These are phyloP conservation scores for Yamadazyma diddensiae DNA, from an alignment of 1,139 yeast genomes.

Conservation along the genomic window DNA sequence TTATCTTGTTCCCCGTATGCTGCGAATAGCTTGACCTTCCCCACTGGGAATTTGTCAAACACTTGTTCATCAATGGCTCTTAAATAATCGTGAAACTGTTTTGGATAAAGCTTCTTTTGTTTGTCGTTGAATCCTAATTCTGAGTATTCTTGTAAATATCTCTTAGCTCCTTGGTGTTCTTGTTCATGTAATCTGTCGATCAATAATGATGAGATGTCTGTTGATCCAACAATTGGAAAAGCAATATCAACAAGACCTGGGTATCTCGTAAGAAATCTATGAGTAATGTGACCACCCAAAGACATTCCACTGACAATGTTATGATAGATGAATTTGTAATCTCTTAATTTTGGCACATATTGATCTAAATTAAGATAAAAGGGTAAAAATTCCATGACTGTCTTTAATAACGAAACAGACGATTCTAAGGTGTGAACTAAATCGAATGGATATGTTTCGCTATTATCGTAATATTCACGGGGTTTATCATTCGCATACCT, in stretches of 20 bases:
- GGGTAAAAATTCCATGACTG: slow-evolving; percentile 50
- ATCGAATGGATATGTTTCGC: slow-evolving; percentile 51
- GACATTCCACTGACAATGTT: slow-evolving; percentile 54
- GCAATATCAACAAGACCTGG: slow-evolving; percentile 39
- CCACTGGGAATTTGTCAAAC: slow-evolving; percentile 35
- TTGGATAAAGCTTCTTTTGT: slow-evolving; percentile 31
- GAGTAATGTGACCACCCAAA: slow-evolving; percentile 58
- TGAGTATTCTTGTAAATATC: slow-evolving; percentile 21
- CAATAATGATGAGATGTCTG: slow-evolving; percentile 43
- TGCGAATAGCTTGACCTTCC: slow-evolving; percentile 34
- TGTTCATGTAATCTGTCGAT: slow-evolving; percentile 34
- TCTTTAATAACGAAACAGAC: slow-evolving; percentile 45
- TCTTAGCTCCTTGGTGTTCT: slow-evolving; percentile 14
- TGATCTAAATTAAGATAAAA: slow-evolving; percentile 36
- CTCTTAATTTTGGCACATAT: slow-evolving; percentile 18
- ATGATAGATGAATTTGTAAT: slow-evolving; percentile 20
- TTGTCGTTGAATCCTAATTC: slow-evolving; percentile 31
- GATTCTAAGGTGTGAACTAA: slow-evolving; percentile 53
- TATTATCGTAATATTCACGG: slow-evolving; percentile 49
- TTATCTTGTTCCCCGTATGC: slow-evolving; percentile 35
- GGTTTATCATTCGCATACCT: slow-evolving; percentile 34
- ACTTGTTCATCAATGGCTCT: slow-evolving; percentile 28
- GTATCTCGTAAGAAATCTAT: slow-evolving; percentile 41
- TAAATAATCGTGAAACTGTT: slow-evolving; percentile 33
- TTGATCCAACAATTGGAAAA: slow-evolving; percentile 48